phyloP scores from a whole-genome alignment of 164 flowering plant genomes.

The Stephania japonica region DNA sequence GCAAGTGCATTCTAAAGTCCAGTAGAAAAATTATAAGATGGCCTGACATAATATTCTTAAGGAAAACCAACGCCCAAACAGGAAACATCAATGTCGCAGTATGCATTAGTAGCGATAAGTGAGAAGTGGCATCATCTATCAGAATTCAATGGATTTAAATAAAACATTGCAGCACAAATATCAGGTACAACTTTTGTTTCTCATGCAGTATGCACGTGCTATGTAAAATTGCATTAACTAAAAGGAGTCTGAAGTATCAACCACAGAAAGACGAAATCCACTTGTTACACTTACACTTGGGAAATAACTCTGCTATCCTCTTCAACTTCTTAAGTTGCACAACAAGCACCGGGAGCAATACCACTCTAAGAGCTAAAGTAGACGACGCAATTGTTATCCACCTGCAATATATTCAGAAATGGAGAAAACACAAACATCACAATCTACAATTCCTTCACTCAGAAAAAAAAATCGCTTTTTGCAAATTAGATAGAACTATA shows the following conservation, averaged over 20 bases:
- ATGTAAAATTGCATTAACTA: not conserved
- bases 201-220: not conserved
- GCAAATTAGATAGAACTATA: not conserved
- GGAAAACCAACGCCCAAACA: not conserved
- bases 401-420: constrained; percentile 38
- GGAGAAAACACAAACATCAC: not conserved
- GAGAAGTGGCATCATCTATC: not conserved
- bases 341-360: constrained; percentile 51
- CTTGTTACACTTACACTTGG: constrained; percentile 54
- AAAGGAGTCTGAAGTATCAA: not conserved
- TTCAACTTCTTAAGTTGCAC: constrained; percentile 59
- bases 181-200: not conserved
- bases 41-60: not conserved
- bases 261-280: not conserved
- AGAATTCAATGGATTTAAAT: not conserved
- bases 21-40: not conserved
- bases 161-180: not conserved
- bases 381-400: constrained; percentile 70
- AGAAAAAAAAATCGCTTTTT: not conserved
- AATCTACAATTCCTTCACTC: not conserved
- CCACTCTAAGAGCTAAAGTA: constrained; percentile 62
- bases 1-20: not conserved
- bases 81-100: not conserved
- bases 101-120: not conserved
- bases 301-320: constrained; percentile 46